Conservation (phyloP, 305 asterid genomes). For the Salvia sclarea region DNA sequence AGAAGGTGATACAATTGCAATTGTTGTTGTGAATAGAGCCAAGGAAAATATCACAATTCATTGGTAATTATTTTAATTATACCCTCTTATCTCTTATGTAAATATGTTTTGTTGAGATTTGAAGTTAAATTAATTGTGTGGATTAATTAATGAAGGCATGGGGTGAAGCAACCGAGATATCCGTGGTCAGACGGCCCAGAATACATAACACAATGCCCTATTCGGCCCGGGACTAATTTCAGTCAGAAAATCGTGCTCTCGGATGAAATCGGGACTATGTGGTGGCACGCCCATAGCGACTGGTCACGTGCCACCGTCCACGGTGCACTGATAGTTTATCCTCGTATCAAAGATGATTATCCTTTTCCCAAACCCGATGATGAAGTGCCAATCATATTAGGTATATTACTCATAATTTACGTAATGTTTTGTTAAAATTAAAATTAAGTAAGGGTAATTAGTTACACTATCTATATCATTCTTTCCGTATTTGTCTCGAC, state of each 20-base stretch:
- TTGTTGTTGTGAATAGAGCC: slow-evolving; percentile 53
- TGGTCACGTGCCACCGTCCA: slow-evolving; percentile 78
- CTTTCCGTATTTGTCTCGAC: no score
- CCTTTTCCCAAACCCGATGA: slow-evolving; percentile 58
- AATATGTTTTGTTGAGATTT: neutral
- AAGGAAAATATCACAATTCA: slow-evolving; percentile 63
- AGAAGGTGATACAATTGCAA: slow-evolving; percentile 56
- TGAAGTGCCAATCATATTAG: slow-evolving; percentile 67
- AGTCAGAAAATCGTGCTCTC: slow-evolving; percentile 55
- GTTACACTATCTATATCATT: no score
- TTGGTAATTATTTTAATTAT: no score
- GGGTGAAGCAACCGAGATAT: slow-evolving; percentile 59
- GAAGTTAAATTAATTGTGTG: no score
- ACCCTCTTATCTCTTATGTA: no score
- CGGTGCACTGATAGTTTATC: slow-evolving; percentile 59
- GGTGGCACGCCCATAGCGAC: slow-evolving; percentile 91
- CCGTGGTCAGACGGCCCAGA: slow-evolving; percentile 91
- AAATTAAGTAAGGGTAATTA: no score
- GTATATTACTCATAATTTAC: no score
- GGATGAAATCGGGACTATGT: slow-evolving; percentile 67
- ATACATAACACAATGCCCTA: slow-evolving; percentile 75
- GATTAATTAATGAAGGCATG: slow-evolving; percentile 75
- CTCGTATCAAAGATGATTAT: slow-evolving; percentile 36
- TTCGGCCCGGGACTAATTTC: slow-evolving; percentile 57
- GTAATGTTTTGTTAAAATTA: no score